A percentile compares a stretch with the other conserved stretches of the same genome.
Evolutionary conservation across 163 green algal genomes (phyloP).

Genomic region (Scenedesmus sp.): DNA sequence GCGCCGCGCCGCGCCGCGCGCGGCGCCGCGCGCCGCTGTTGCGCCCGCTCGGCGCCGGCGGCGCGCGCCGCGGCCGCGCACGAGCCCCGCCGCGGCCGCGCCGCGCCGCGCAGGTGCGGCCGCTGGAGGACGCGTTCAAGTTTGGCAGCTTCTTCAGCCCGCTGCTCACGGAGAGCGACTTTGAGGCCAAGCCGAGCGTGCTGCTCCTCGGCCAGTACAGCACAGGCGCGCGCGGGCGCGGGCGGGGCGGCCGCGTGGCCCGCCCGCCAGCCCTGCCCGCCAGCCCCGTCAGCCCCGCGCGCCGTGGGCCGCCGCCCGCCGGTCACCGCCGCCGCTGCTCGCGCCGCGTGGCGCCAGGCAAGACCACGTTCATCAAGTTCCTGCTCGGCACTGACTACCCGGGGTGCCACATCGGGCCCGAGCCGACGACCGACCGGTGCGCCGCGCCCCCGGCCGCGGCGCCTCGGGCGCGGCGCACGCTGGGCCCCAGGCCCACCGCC

Average conservation of each 20-base stretch:
- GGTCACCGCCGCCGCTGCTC: too few relatives aligned
- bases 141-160: slow-evolving; percentile 95
- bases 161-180: slow-evolving; percentile 88
- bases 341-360: slow-evolving; percentile 62
- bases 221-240: slow-evolving; percentile 59
- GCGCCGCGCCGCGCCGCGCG: too few relatives aligned
- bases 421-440: slow-evolving; percentile 89
- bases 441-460: not conserved
- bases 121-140: slow-evolving; percentile 94
- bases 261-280: too few relatives aligned
- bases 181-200: slow-evolving; percentile 96
- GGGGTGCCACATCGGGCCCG: slow-evolving; percentile 90
- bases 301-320: too few relatives aligned
- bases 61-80: too few relatives aligned
- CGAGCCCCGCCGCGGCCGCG: too few relatives aligned
- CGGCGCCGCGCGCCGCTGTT: too few relatives aligned
- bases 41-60: too few relatives aligned
- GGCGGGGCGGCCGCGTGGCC: too few relatives aligned
- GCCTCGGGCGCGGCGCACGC: not conserved
- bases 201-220: slow-evolving; percentile 98
- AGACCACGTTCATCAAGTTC: slow-evolving; percentile 98
- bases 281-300: too few relatives aligned
- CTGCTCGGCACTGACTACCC: slow-evolving; percentile 94
- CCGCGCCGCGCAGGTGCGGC: slow-evolving; percentile 69
- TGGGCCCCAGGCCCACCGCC: not conserved